Conservation (phyloP, 139 green algal species). For the Auxenochlorella protothecoides region DNA sequence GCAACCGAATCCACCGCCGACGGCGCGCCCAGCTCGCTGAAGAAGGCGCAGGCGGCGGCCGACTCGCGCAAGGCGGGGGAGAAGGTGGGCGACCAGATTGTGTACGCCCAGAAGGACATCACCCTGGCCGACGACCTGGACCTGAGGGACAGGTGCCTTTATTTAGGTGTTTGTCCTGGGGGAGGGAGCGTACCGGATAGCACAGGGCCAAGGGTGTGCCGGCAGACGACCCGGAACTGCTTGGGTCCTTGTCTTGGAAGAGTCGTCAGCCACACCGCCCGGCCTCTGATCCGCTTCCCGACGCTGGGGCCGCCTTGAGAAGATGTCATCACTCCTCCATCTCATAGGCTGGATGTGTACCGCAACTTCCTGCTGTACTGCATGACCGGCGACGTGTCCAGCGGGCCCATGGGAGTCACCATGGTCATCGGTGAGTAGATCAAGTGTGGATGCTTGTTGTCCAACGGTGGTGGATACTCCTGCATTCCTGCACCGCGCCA, state of each 20-base stretch:
- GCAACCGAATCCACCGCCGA: conserved; percentile 2
- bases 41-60: conserved; percentile 37
- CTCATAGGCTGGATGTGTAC: conserved; percentile 50
- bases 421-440: conserved; percentile 22
- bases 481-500: too few species aligned
- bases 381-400: conserved; percentile 77
- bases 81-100: conserved; percentile 6
- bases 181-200: too few species aligned
- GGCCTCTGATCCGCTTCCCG: too few species aligned
- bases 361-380: conserved; percentile 88
- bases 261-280: too few species aligned
- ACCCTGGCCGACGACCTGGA: conserved; percentile 78
- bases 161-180: too few species aligned
- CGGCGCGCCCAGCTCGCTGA: conserved; percentile 14
- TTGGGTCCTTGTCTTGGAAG: too few species aligned
- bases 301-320: too few species aligned
- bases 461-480: too few species aligned
- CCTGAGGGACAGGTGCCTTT: conserved; percentile 31
- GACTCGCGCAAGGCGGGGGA: conserved; percentile 20
- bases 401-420: conserved; percentile 79
- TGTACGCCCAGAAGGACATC: conserved; percentile 88
- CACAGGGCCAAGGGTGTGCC: too few species aligned
- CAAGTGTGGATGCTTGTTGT: too few species aligned
- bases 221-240: too few species aligned
- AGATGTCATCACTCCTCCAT: too few species aligned